A percentile compares a stretch with the other conserved stretches of the same genome.
Evolutionary conservation across 805 yeast genomes (phyloP).

Genomic region (Saccharomycopsis sp.): DNA sequence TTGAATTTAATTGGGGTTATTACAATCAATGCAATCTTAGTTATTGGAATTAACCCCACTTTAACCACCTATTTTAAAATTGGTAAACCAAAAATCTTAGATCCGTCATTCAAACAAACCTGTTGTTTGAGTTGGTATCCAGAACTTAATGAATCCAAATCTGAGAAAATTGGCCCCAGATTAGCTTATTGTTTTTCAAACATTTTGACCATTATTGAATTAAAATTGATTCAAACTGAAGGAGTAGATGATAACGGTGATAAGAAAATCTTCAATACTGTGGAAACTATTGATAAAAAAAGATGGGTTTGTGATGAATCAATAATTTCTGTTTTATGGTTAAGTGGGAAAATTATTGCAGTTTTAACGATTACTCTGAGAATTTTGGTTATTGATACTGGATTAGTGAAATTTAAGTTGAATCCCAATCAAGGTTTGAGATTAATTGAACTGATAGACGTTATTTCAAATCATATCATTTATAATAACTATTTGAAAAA

Average conservation of each 20-base stretch:
- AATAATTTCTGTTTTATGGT: constrained; percentile 50
- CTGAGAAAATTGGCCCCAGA: constrained; percentile 28
- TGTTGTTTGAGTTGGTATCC: constrained; percentile 63
- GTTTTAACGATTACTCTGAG: constrained; percentile 37
- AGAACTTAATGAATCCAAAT: constrained; percentile 21
- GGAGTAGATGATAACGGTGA: constrained; percentile 18
- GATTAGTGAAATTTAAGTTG: constrained; percentile 31
- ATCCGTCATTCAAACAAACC: constrained; percentile 21
- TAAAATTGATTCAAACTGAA: constrained; percentile 25
- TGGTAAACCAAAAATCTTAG: constrained; percentile 32
- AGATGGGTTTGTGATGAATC: constrained; percentile 37
- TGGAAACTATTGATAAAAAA: constrained; percentile 31
- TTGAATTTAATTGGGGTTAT: constrained; percentile 53
- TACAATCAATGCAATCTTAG: constrained; percentile 37
- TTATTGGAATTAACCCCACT: constrained; percentile 45
- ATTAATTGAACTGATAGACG: constrained; percentile 14
- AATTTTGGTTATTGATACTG: constrained; percentile 32
- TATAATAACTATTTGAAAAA: constrained; percentile 13
- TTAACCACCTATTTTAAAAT: constrained; percentile 43
- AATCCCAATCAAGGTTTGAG: constrained; percentile 24
- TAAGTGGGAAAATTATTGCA: constrained; percentile 30
- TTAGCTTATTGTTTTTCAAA: constrained; percentile 67
- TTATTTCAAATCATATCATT: constrained; percentile 9
- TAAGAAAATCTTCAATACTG: constrained; percentile 9
- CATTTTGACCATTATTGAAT: constrained; percentile 43